phyloP scores from a whole-genome alignment of 257 asterid genomes.

The Capsicum pubescens region DNA sequence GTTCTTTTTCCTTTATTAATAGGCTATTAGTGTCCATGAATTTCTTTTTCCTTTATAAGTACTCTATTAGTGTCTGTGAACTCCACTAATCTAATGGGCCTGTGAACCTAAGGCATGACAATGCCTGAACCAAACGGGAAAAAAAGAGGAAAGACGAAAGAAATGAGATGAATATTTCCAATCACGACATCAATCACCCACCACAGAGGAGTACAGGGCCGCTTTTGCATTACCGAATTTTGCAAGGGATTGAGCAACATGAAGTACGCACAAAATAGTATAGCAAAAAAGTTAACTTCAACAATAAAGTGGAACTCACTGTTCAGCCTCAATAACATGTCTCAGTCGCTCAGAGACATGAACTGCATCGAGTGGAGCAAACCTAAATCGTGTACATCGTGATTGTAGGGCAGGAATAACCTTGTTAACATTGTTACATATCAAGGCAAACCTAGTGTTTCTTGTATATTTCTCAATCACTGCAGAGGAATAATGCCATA shows the following conservation, averaged over 20 bases:
- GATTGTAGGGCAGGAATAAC: slow-evolving; percentile 94
- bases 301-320: slow-evolving; percentile 50
- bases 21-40: not conserved
- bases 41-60: not conserved
- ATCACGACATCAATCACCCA: not conserved
- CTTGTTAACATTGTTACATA: slow-evolving; percentile 97
- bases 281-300: not conserved
- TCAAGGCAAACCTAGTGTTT: slow-evolving; percentile 90
- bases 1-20: not conserved
- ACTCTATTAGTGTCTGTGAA: not conserved
- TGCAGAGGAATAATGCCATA: slow-evolving; percentile 41
- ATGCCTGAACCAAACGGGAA: not conserved
- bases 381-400: slow-evolving; percentile 96
- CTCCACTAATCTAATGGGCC: not conserved
- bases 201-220: not conserved
- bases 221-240: not conserved
- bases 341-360: slow-evolving; percentile 83
- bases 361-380: slow-evolving; percentile 92
- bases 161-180: not conserved
- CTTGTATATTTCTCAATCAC: slow-evolving; percentile 95
- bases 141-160: not conserved
- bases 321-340: slow-evolving; percentile 80
- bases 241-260: not conserved
- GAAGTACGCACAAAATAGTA: not conserved
- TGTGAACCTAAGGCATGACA: not conserved